Conservation (phyloP, 2,329 filamentous ascomycete species). For the Teratosphaeriaceae sp. region DNA sequence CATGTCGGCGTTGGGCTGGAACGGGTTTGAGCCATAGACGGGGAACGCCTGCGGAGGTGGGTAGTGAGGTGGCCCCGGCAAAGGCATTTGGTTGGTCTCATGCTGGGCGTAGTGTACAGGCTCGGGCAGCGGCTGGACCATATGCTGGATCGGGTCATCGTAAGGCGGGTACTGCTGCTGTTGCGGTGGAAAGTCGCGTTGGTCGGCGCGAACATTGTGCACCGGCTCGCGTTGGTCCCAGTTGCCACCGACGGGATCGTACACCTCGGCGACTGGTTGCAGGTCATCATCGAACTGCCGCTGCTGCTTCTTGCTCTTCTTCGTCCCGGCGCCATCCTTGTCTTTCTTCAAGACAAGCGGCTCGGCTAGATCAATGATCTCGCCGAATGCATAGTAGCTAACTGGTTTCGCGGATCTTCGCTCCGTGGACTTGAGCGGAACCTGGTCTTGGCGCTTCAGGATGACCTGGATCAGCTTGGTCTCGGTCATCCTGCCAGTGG, state of each 20-base stretch:
- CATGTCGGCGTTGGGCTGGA: conserved; percentile 2
- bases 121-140: background rate
- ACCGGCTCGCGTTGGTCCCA: background rate
- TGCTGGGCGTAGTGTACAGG: background rate
- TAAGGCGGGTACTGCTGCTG: background rate
- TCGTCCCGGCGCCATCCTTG: background rate
- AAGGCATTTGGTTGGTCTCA: background rate
- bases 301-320: conserved; percentile 11
- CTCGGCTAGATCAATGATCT: conserved; percentile 12
- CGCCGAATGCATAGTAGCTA: conserved; percentile 4
- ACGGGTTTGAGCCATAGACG: background rate
- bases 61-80: background rate
- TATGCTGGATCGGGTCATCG: background rate
- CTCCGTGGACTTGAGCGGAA: conserved; percentile 2
- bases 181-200: background rate
- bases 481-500: conserved; percentile 4
- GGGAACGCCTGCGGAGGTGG: background rate
- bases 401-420: background rate
- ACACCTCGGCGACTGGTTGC: background rate
- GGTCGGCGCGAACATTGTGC: background rate
- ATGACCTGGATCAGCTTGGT: conserved; percentile 9
- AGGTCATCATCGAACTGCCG: background rate
- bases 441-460: conserved; percentile 6
- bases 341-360: conserved; percentile 5
- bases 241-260: background rate